Evolutionary conservation across 1,284 basidiomycete species (phyloP).

Genomic region (Puccinia triticina): DNA sequence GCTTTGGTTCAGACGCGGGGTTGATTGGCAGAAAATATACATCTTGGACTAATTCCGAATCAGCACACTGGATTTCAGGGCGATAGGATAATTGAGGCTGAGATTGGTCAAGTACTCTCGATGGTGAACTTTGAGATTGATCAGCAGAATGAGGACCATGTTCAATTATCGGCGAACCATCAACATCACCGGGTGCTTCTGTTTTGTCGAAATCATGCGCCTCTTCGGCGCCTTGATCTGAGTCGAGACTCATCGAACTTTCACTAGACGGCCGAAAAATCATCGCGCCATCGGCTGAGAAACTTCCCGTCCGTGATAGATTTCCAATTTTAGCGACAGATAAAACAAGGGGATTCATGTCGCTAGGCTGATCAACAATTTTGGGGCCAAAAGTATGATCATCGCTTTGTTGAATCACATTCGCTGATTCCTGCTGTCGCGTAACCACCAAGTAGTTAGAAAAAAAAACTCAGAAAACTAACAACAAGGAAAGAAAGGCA

Average conservation of each 20-base stretch:
- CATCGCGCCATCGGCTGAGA: slow-evolving; percentile 39
- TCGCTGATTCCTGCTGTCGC: neutral
- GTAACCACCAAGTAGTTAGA: neutral
- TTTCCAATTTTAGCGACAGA: neutral
- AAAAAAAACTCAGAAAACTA: neutral
- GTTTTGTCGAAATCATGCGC: neutral
- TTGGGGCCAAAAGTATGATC: neutral
- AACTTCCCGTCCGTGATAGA: slow-evolving; percentile 23
- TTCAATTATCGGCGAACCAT: neutral
- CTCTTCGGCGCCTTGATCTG: neutral
- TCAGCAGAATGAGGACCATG: neutral
- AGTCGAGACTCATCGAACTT: slow-evolving; percentile 20
- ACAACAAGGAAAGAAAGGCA: neutral
- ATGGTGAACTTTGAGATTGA: slow-evolving; percentile 28
- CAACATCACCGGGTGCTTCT: slow-evolving; percentile 1
- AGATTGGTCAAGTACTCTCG: neutral
- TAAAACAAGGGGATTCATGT: neutral
- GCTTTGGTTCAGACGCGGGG: neutral
- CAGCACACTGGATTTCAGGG: neutral
- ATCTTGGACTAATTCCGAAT: slow-evolving; percentile 11
- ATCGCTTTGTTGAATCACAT: neutral
- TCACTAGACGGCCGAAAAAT: slow-evolving; percentile 42
- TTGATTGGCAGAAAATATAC: slow-evolving; percentile 1
- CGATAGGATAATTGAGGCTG: slow-evolving; percentile 2
- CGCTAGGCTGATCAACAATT: neutral